Percentiles rank a stretch among this genome's conserved stretches.
These are phyloP conservation scores for Apiotrichum porosum DNA, from an alignment of 1,284 basidiomycete species.

Conservation along the genomic window DNA sequence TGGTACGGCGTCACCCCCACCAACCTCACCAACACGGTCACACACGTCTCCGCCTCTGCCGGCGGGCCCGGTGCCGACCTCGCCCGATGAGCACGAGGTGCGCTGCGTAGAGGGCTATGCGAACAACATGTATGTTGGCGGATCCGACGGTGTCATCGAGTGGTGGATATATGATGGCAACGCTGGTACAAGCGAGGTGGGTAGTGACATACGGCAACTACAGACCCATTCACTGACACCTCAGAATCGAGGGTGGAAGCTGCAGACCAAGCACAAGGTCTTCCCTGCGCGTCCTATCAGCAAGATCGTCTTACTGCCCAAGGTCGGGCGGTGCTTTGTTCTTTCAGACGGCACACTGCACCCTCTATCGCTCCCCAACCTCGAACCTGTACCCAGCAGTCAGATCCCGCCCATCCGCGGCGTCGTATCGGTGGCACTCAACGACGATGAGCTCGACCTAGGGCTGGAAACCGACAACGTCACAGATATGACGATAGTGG, in stretches of 20 bases:
- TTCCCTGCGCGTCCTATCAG: conserved; percentile 57
- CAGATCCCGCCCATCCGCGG: conserved; percentile 70
- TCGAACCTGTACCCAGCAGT: conserved; percentile 62
- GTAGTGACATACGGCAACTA: conserved; percentile 1
- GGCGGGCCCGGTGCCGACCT: background rate
- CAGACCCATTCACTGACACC: background rate
- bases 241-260: conserved; percentile 36
- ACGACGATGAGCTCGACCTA: conserved; percentile 64
- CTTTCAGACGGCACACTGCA: conserved; percentile 65
- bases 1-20: background rate
- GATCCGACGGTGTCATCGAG: conserved; percentile 46
- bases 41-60: conserved; percentile 1
- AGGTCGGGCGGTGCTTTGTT: conserved; percentile 52
- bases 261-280: conserved; percentile 41
- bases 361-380: conserved; percentile 70
- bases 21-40: background rate
- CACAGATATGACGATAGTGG: conserved; percentile 68
- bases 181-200: conserved; percentile 24
- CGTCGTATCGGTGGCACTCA: conserved; percentile 70
- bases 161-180: conserved; percentile 46
- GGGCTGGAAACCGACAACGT: conserved; percentile 50
- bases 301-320: conserved; percentile 70
- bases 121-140: conserved; percentile 46
- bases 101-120: conserved; percentile 46
- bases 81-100: conserved; percentile 19